Evolutionary conservation across 805 yeast species (phyloP).

Genomic region (Ascoidea tarda): DNA sequence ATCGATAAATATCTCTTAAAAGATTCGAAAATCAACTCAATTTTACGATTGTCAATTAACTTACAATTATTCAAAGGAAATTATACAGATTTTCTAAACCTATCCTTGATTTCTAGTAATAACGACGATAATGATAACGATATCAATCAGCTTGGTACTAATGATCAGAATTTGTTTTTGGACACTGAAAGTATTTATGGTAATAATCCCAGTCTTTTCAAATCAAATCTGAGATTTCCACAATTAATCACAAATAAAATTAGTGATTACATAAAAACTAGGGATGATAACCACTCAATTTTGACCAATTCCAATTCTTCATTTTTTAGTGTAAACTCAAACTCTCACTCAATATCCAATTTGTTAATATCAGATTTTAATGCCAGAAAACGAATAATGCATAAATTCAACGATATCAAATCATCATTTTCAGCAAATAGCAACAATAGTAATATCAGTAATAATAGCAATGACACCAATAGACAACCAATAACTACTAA

Average conservation of each 20-base stretch:
- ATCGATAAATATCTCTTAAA: conserved; percentile 57
- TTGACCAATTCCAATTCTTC: neutral
- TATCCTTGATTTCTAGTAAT: too few species aligned
- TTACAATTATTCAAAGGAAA: conserved; percentile 31
- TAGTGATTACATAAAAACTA: too few species aligned
- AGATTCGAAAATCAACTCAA: conserved; percentile 72
- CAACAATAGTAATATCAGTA: neutral
- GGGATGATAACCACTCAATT: neutral
- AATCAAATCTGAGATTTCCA: too few species aligned
- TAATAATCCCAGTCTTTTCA: too few species aligned
- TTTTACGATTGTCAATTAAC: conserved; percentile 46
- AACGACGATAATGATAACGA: too few species aligned
- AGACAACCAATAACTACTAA: neutral
- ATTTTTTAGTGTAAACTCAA: neutral
- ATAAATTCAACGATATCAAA: neutral
- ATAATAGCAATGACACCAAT: neutral
- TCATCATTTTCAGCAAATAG: neutral
- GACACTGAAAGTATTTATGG: too few species aligned
- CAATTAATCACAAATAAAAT: too few species aligned
- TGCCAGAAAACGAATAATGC: too few species aligned
- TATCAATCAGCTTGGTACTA: too few species aligned
- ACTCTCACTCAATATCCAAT: neutral
- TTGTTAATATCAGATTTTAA: neutral
- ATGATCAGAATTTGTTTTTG: too few species aligned
- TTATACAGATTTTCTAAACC: conserved; percentile 21